These are phyloP conservation scores for Asterochloris sp. DNA, from an alignment of 139 green algal species.

Conservation along the genomic window DNA sequence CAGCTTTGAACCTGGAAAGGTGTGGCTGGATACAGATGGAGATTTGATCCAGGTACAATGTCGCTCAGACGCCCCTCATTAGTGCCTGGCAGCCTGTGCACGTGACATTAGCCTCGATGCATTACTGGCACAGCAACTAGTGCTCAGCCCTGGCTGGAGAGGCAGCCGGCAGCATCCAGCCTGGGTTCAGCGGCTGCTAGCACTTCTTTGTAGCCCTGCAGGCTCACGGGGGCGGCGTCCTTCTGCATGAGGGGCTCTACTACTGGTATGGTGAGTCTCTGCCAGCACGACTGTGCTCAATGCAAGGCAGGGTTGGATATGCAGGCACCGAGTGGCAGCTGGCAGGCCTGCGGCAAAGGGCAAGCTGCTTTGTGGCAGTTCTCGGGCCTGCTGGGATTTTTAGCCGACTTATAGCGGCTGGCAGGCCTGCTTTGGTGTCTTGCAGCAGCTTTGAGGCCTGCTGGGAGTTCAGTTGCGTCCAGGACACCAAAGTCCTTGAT, in stretches of 20 bases:
- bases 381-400: conserved; percentile 25
- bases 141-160: background rate
- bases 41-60: background rate
- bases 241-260: conserved; percentile 27
- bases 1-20: conserved; percentile 8
- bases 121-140: background rate
- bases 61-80: background rate
- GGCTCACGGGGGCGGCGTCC: conserved; percentile 33
- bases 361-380: too few relatives aligned
- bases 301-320: too few relatives aligned
- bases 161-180: background rate
- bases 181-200: background rate
- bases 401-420: background rate
- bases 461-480: too few relatives aligned
- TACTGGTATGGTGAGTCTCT: conserved; percentile 37
- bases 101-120: background rate
- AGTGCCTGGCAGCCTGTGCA: background rate
- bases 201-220: conserved; percentile 13
- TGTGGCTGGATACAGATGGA: conserved; percentile 14
- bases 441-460: too few relatives aligned
- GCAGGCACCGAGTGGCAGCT: too few relatives aligned
- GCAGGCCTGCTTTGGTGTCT: background rate
- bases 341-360: too few relatives aligned
- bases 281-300: too few relatives aligned
- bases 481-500: too few relatives aligned